Percentiles rank a stretch among this genome's conserved stretches.
These are phyloP conservation scores for Xylaria cubensis DNA, from an alignment of 495 filamentous ascomycete species.

Conservation along the genomic window DNA sequence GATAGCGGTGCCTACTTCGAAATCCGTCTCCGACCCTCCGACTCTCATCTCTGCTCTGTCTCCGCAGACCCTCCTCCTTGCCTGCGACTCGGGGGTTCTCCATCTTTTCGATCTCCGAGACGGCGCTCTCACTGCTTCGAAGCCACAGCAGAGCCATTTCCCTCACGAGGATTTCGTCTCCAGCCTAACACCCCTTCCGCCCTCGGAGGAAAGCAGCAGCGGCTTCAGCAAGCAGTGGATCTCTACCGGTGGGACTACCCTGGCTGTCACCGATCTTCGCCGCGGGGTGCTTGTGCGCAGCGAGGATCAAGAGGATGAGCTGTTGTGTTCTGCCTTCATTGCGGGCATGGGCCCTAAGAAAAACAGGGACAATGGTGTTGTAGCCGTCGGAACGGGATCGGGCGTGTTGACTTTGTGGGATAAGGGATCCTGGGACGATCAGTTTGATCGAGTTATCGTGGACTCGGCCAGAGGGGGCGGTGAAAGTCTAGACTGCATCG, in stretches of 20 bases:
- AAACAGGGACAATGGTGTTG: conserved; percentile 72
- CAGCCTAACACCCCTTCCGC: conserved; percentile 82
- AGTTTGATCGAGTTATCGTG: conserved; percentile 84
- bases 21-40: conserved; percentile 64
- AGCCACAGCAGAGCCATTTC: conserved; percentile 76
- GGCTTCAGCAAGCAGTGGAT: conserved; percentile 93
- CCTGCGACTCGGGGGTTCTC: conserved; percentile 85
- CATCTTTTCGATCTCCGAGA: conserved; percentile 92
- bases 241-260: conserved; percentile 85
- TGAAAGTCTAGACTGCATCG: conserved; percentile 76
- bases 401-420: conserved; percentile 94
- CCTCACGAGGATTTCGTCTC: conserved; percentile 94
- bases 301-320: conserved; percentile 92
- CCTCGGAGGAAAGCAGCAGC: conserved; percentile 76
- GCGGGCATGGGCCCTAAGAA: conserved; percentile 65
- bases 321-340: conserved; percentile 80
- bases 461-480: conserved; percentile 62
- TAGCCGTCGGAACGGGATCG: conserved; percentile 77
- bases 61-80: conserved; percentile 86
- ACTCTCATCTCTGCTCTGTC: conserved; percentile 80
- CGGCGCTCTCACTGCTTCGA: conserved; percentile 58
- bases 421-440: conserved; percentile 90
- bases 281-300: conserved; percentile 81
- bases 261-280: conserved; percentile 87
- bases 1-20: conserved; percentile 63